These are phyloP conservation scores for Termitomyces titanicus DNA, from an alignment of 768 basidiomycete genomes.

Conservation along the genomic window DNA sequence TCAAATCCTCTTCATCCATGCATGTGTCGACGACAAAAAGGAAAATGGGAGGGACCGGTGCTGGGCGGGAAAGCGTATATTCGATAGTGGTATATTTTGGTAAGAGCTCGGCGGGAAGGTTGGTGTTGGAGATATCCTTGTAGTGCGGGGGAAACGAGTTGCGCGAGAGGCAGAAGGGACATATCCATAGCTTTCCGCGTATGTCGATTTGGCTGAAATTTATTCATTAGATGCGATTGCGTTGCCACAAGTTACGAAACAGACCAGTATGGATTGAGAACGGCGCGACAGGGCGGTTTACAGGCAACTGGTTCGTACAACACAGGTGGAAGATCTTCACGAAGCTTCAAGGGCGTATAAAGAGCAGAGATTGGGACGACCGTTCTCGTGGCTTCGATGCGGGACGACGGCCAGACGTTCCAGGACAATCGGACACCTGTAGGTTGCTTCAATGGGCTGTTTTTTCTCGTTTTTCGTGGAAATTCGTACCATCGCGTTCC, in stretches of 20 bases:
- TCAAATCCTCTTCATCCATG: conserved; percentile 92
- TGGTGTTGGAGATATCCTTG: conserved; percentile 96
- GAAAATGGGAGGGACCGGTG: conserved; percentile 93
- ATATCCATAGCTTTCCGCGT: conserved; percentile 98
- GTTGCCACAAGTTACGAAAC: conserved; percentile 18
- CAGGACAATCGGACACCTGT: conserved; percentile 92
- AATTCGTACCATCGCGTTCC: conserved; percentile 82
- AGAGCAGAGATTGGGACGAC: conserved; percentile 98
- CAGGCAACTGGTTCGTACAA: conserved; percentile 98
- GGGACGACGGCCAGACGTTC: conserved; percentile 98
- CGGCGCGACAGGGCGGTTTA: conserved; percentile 95
- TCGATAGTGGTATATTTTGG: conserved; percentile 99
- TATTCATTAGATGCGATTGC: neutral
- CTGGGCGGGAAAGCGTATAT: conserved; percentile 93
- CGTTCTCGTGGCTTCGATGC: conserved; percentile 96
- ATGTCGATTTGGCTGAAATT: conserved; percentile 92
- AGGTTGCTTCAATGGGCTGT: neutral
- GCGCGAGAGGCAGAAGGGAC: conserved; percentile 95
- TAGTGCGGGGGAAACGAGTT: conserved; percentile 99
- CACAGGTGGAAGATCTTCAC: conserved; percentile 93
- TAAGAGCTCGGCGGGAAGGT: conserved; percentile 91
- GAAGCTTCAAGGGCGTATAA: conserved; percentile 91
- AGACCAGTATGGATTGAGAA: conserved; percentile 96
- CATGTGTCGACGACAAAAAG: conserved; percentile 97
- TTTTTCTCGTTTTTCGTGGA: neutral